phyloP scores from a whole-genome alignment of 2,329 filamentous ascomycete species.

The Ustulina deusta region DNA sequence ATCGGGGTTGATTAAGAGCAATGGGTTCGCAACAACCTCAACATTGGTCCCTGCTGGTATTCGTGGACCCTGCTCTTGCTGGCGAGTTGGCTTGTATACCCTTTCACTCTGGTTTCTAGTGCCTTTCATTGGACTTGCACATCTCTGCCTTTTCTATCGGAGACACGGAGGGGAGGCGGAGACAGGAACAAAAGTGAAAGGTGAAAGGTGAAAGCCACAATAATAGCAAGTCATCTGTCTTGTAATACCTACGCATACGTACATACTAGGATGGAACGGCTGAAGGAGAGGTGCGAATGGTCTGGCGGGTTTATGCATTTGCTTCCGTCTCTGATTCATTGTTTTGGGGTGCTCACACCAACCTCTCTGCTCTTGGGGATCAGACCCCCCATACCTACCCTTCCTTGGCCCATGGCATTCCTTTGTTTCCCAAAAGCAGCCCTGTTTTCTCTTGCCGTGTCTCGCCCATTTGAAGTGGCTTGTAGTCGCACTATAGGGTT shows the following conservation, averaged over 20 bases:
- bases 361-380: slow-evolving; percentile 10
- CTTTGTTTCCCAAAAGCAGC: slow-evolving; percentile 20
- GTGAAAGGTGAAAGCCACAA: slow-evolving; percentile 32
- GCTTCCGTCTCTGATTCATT: slow-evolving; percentile 35
- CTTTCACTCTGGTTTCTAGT: slow-evolving; percentile 1
- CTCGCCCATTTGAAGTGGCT: slow-evolving; percentile 6
- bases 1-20: slow-evolving; percentile 7
- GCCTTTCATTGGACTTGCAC: slow-evolving; percentile 5
- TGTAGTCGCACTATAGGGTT: slow-evolving; percentile 1
- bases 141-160: slow-evolving; percentile 7
- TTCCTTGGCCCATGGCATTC: slow-evolving; percentile 15
- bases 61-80: not conserved
- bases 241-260: slow-evolving; percentile 13
- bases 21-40: not conserved
- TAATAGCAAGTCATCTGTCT: slow-evolving; percentile 21
- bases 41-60: not conserved
- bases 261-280: slow-evolving; percentile 6
- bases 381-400: slow-evolving; percentile 22
- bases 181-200: slow-evolving; percentile 20
- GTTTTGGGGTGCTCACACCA: slow-evolving; percentile 27
- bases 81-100: not conserved
- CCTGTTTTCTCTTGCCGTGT: slow-evolving; percentile 17
- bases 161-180: slow-evolving; percentile 16
- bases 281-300: slow-evolving; percentile 26
- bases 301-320: slow-evolving; percentile 35